Base-by-base conservation (phyloP, 2,329 filamentous ascomycete genomes). In the Albifimbria verrucaria region DNA sequence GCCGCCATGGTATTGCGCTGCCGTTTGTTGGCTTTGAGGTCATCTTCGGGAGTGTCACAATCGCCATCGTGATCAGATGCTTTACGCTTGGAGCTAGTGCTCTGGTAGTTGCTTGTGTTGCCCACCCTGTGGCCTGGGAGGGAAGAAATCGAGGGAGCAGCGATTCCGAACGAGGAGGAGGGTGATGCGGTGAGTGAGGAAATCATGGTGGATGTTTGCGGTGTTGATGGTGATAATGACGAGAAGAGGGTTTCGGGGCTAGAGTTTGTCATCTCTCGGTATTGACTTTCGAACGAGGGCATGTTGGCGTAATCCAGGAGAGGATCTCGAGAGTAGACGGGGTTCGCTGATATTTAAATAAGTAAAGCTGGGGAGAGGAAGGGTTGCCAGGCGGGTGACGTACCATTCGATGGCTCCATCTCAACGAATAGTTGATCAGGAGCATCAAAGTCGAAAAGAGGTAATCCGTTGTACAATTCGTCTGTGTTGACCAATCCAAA, bases 1-100 rank as follows among this genome's bases (percentile, higher is more conserved):
- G 87, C 87, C n/a, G 87, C 86, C 56, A 88, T 77, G 15, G 86
- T 89, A 68, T 90, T 89, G 56, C 82, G 80, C 56, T 82, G 80
- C 24, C 87, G 83, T 68, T 88, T 88, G 62, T 76, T 63, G 18
- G 68, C 68, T 26, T 65, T 59, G 23, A n/a, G 18, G 32, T 39
- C 32, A n/a, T 58, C 56, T 3, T 56, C 56, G n/a, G n/a, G n/a
- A n/a, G n/a, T n/a, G 17, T 59, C 52, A 12, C 67, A 63, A 7
- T 65, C 60, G 18, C 60, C 60, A 5, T 60, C 64, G 25, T 59
- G 57, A 21, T 25, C 9, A 18, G 21, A 11, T 17, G 21, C 21
- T n/a, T 47, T 7, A n/a, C 44, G 44, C 22, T 25, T 25, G 22
- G 44, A 12, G 22, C 21, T 12, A 15, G 25, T 18, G 44, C 17